These are phyloP conservation scores for Sesbania bispinosa DNA, from an alignment of 306 rosid genomes.

Conservation along the genomic window DNA sequence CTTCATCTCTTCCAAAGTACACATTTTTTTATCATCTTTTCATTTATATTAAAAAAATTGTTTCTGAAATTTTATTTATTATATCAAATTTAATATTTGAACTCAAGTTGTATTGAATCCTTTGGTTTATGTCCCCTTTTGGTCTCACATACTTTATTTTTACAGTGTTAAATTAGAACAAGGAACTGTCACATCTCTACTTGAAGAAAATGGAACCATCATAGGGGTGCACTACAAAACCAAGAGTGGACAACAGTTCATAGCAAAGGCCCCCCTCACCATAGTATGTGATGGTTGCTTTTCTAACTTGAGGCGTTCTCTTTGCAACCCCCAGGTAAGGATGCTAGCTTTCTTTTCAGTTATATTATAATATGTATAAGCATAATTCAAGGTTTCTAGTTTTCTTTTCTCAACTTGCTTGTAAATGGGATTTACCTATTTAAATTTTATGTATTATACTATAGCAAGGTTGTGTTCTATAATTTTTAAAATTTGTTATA, in stretches of 20 bases:
- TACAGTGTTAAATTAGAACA: slow-evolving; percentile 80
- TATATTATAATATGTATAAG: not conserved
- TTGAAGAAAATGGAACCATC: slow-evolving; percentile 72
- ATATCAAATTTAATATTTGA: not conserved
- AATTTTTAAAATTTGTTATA: too few relatives aligned
- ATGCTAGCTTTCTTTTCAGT: not conserved
- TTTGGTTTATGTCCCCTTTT: not conserved
- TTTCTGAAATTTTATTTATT: not conserved
- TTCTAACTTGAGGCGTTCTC: slow-evolving; percentile 51
- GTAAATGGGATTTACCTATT: not conserved
- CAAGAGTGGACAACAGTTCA: slow-evolving; percentile 63
- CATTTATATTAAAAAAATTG: not conserved
- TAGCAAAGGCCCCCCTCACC: slow-evolving; percentile 53
- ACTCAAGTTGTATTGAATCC: not conserved
- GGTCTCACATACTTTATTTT: not conserved
- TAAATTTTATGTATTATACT: not conserved
- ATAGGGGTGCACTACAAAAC: slow-evolving; percentile 71
- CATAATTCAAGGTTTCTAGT: not conserved
- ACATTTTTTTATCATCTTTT: not conserved
- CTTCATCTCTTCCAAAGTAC: slow-evolving; percentile 45
- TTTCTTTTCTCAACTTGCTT: not conserved
- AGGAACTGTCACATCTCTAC: slow-evolving; percentile 74
- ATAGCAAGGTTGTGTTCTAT: too few relatives aligned
- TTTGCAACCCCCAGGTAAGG: slow-evolving; percentile 49
- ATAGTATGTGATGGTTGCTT: slow-evolving; percentile 60